These are phyloP conservation scores for Aspergillus sclerotialis DNA, from an alignment of 2,329 filamentous ascomycete genomes.

Conservation along the genomic window DNA sequence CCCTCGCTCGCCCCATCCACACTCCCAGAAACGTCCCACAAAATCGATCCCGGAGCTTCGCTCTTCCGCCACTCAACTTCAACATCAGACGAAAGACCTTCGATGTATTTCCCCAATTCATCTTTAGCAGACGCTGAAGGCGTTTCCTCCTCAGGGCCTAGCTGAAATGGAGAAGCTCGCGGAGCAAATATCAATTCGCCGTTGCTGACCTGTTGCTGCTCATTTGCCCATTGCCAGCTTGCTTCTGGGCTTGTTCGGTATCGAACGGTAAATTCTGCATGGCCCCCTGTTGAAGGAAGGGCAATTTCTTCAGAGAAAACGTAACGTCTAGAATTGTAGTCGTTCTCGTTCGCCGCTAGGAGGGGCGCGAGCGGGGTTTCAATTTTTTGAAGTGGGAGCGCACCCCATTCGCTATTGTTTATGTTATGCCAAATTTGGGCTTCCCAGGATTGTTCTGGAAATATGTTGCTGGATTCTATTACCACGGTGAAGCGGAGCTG, in stretches of 20 bases:
- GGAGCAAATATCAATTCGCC: slow-evolving; percentile 37
- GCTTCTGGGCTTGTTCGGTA: slow-evolving; percentile 31
- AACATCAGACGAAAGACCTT: slow-evolving; percentile 26
- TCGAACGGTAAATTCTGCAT: slow-evolving; percentile 37
- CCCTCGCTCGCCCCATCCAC: slow-evolving; percentile 49
- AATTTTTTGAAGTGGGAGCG: slow-evolving; percentile 47
- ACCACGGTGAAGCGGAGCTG: slow-evolving; percentile 59
- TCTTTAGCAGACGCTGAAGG: slow-evolving; percentile 9
- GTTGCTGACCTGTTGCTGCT: slow-evolving; percentile 31
- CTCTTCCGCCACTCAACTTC: slow-evolving; percentile 28
- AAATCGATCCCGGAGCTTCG: slow-evolving; percentile 33
- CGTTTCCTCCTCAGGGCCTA: slow-evolving; percentile 1
- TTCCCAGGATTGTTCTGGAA: slow-evolving; percentile 58
- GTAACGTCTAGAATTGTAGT: slow-evolving; percentile 25
- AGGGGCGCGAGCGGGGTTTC: slow-evolving; percentile 20
- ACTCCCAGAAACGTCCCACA: slow-evolving; percentile 49
- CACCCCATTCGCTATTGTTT: slow-evolving; percentile 50
- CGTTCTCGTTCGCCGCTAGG: slow-evolving; percentile 13
- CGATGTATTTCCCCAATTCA: slow-evolving; percentile 26
- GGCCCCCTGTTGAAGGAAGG: slow-evolving; percentile 20
- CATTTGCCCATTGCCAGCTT: slow-evolving; percentile 41
- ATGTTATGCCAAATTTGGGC: slow-evolving; percentile 69
- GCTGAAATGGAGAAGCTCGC: slow-evolving; percentile 9
- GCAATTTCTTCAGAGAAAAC: slow-evolving; percentile 25
- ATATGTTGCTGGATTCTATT: slow-evolving; percentile 56